Conservation (phyloP, 768 basidiomycete species). For the Trametes elegans region DNA sequence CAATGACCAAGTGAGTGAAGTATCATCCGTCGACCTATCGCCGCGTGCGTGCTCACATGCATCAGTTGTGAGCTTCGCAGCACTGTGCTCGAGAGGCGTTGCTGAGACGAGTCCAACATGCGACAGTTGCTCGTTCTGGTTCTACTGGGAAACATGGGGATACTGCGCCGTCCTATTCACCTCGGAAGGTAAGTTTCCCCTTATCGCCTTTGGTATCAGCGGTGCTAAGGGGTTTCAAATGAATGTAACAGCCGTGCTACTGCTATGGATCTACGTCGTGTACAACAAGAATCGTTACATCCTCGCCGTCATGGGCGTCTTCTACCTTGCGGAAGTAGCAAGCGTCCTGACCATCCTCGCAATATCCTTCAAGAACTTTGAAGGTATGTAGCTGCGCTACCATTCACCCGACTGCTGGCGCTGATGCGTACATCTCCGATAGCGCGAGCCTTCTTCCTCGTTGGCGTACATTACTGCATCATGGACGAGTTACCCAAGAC, state of each 20-base stretch:
- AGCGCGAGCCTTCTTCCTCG: slow-evolving; percentile 14
- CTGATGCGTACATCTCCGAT: too few relatives aligned
- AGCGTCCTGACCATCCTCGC: slow-evolving; percentile 25
- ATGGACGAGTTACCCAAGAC: slow-evolving; percentile 11
- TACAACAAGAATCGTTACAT: slow-evolving; percentile 27
- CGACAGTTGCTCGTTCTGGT: slow-evolving; percentile 28
- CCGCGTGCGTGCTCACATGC: not conserved
- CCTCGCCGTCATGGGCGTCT: slow-evolving; percentile 15
- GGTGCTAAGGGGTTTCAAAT: not conserved
- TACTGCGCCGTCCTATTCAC: slow-evolving; percentile 24
- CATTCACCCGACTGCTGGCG: too few relatives aligned
- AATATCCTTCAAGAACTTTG: slow-evolving; percentile 17
- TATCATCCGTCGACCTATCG: not conserved
- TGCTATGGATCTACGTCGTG: slow-evolving; percentile 33
- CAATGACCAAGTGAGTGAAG: slow-evolving; percentile 8
- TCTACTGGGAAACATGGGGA: slow-evolving; percentile 30
- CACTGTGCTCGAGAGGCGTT: not conserved
- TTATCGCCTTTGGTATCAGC: not conserved
- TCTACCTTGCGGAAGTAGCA: slow-evolving; percentile 20
- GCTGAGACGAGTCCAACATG: not conserved
- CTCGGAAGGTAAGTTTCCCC: slow-evolving; percentile 13
- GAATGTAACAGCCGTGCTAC: slow-evolving; percentile 25
- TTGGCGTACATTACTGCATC: slow-evolving; percentile 23
- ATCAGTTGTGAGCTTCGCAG: slow-evolving; percentile 11
- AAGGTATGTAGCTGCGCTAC: slow-evolving; percentile 6